phyloP scores from a whole-genome alignment of 2,329 filamentous ascomycete species.

The Zasmidium cellare region DNA sequence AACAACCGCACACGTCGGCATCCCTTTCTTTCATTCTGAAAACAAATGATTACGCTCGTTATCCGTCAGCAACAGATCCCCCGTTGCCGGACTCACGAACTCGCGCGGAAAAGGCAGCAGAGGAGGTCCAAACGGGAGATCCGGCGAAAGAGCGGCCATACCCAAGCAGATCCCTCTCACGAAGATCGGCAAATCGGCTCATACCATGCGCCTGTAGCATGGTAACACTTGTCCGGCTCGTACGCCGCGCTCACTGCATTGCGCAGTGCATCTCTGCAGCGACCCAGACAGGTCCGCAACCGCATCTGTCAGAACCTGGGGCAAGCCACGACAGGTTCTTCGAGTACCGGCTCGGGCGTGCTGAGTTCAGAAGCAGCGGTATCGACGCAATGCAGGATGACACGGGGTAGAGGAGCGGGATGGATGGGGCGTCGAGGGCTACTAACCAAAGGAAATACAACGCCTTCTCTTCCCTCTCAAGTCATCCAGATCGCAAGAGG shows the following conservation, averaged over 20 bases:
- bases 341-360: constrained; percentile 24
- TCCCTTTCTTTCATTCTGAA: constrained; percentile 24
- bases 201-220: constrained; percentile 31
- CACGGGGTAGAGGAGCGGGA: constrained; percentile 45
- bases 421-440: constrained; percentile 38
- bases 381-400: constrained; percentile 37
- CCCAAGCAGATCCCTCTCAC: constrained; percentile 34
- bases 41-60: constrained; percentile 28
- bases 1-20: constrained; percentile 34
- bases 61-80: constrained; percentile 25
- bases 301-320: constrained; percentile 26
- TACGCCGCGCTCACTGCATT: constrained; percentile 16
- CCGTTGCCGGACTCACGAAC: constrained; percentile 18
- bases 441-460: constrained; percentile 33
- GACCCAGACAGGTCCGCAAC: constrained; percentile 27
- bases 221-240: constrained; percentile 38
- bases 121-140: constrained; percentile 27
- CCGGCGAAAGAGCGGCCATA: constrained; percentile 36
- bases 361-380: constrained; percentile 38
- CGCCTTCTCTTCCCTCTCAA: constrained; percentile 28
- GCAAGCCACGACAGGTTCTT: constrained; percentile 36
- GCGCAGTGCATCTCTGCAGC: constrained; percentile 31
- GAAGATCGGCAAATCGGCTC: constrained; percentile 34
- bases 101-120: constrained; percentile 22
- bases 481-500: constrained; percentile 21